These are phyloP conservation scores for Aureobasidium melanogenum DNA, from an alignment of 2,329 filamentous ascomycete genomes.

Conservation along the genomic window DNA sequence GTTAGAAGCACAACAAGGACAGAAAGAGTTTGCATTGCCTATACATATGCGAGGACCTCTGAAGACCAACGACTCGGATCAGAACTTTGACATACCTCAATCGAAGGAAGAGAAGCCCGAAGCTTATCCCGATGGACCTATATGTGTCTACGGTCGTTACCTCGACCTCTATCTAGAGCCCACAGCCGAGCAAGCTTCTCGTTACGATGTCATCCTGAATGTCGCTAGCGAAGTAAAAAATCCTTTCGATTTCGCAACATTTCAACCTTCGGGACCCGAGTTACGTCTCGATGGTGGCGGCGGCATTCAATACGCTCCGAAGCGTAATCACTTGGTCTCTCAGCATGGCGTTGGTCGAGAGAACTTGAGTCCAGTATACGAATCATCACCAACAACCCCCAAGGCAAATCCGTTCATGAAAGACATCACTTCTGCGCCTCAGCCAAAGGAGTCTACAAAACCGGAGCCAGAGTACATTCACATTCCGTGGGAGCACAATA, in stretches of 20 bases:
- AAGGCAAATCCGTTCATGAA: constrained; percentile 43
- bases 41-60: background rate
- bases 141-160: constrained; percentile 70
- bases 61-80: constrained; percentile 25
- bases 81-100: constrained; percentile 46
- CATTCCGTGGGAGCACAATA: constrained; percentile 82
- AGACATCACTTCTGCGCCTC: constrained; percentile 15
- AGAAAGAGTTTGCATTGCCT: background rate
- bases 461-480: constrained; percentile 76
- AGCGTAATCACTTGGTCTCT: constrained; percentile 9
- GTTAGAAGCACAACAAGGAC: background rate
- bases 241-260: constrained; percentile 46
- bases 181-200: constrained; percentile 64
- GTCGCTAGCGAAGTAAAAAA: constrained; percentile 75
- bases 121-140: constrained; percentile 72
- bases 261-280: constrained; percentile 23
- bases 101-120: constrained; percentile 63
- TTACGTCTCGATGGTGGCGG: constrained; percentile 24
- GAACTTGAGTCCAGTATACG: constrained; percentile 9
- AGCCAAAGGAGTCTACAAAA: constrained; percentile 29
- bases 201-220: constrained; percentile 77
- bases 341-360: background rate
- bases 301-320: constrained; percentile 27
- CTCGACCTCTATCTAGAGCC: constrained; percentile 76
- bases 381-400: constrained; percentile 42